Conservation (phyloP, 2,329 filamentous ascomycete genomes). For the Sclerotinia minor region DNA sequence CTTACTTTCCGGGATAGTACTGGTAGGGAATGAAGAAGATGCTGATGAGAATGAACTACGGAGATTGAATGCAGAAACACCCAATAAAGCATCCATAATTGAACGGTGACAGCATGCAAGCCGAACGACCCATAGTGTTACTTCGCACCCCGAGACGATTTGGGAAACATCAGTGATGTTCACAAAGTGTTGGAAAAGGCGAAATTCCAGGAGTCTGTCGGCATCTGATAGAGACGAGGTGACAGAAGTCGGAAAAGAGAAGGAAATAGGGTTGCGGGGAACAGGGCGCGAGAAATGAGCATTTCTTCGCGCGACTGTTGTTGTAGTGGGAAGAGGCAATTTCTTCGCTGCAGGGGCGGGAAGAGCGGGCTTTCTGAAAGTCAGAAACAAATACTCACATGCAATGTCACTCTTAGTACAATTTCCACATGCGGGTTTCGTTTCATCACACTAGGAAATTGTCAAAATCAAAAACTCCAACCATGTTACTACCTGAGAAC, state of each 20-base stretch:
- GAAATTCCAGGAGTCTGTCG: not conserved
- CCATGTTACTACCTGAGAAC: not conserved
- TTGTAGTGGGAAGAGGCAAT: not conserved
- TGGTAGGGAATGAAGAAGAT: not conserved
- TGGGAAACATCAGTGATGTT: not conserved
- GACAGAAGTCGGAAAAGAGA: constrained; percentile 1
- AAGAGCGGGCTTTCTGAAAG: not conserved
- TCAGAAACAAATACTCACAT: constrained; percentile 8
- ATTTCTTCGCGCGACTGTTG: not conserved
- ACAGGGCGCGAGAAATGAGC: not conserved
- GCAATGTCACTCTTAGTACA: not conserved
- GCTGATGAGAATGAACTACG: constrained; percentile 9
- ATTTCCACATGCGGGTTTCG: constrained; percentile 10
- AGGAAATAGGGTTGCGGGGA: not conserved
- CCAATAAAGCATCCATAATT: constrained; percentile 15
- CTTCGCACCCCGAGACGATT: not conserved
- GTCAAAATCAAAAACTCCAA: not conserved
- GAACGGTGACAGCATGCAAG: constrained; percentile 7
- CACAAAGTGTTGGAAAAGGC: constrained; percentile 18
- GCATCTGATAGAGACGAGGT: not conserved
- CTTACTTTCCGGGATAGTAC: not conserved
- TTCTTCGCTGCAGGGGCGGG: not conserved
- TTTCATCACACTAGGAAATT: constrained; percentile 13
- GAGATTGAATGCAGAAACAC: constrained; percentile 7
- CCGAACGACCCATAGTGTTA: not conserved